Base-by-base conservation (phyloP, 257 asterid genomes). In the Solanum peruvianum region DNA sequence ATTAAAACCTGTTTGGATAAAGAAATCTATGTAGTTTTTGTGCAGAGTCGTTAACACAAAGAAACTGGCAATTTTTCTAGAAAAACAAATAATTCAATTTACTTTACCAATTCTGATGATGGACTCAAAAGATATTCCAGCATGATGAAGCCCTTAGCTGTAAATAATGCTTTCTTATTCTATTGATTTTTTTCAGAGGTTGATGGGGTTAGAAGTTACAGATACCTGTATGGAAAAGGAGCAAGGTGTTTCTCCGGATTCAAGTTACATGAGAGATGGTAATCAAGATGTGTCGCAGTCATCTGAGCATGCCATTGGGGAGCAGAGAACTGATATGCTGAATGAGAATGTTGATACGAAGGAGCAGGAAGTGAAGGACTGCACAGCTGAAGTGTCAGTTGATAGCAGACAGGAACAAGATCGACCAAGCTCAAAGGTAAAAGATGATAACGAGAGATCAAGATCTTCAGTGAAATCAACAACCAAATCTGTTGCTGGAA, bases 181-280 rank as follows among this genome's bases (percentile, higher is more conserved):
- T 44, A 77, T 14, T 44, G 60, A 78, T 27, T 16, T 47, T 15
- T 80, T 80, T 49, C 44, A 80, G 85, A 93, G 96, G 60, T 86
- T 64, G 83, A 94, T 93, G 97, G 95, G 88, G 88, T 86, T 91
- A 90, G 96, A 94, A 89, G 92, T 88, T 87, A 88, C 87, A 42
- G 94, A 91, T 66, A 84, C 88, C 86, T 95, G 93, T 87, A 87
- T 92, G 89, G 96, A 93, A 90, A 94, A 95, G 93, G 96, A 92
- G 91, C 94, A 92, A 6, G 95, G 94, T 64, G 71, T 86, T 89
- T 86, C 90, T 70, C 81, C 75, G 14, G 93, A 91, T 86, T 80
- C 92, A 37, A 81, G 60, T 84, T 44, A 44, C 64, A 14, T 77
- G 64, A 77, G 64, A 77, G 64, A 77, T 35, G 78, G 80, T 88